phyloP scores from a whole-genome alignment of 1,284 basidiomycete species.

The Ceratobasidium theobromae region DNA sequence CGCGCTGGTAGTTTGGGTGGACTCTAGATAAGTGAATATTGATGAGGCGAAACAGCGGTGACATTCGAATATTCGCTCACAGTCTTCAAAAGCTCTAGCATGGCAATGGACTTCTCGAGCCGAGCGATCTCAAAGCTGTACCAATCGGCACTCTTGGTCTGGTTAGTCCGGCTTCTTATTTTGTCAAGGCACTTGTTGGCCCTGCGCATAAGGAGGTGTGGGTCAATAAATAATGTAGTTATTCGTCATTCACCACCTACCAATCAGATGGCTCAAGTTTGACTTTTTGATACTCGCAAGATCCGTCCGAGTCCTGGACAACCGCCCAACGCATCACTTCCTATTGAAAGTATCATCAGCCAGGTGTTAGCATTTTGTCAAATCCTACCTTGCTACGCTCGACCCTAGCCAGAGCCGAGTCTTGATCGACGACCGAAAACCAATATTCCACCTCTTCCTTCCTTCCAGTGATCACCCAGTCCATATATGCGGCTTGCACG shows the following conservation, averaged over 20 bases:
- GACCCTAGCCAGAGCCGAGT: neutral
- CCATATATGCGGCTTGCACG: slow-evolving; percentile 16
- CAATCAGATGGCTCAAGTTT: slow-evolving; percentile 5
- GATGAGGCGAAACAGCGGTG: neutral
- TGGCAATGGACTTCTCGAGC: neutral
- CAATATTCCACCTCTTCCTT: slow-evolving; percentile 11
- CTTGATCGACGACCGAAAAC: slow-evolving; percentile 7
- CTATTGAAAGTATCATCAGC: neutral
- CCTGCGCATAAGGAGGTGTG: neutral
- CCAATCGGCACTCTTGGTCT: neutral
- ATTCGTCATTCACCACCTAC: no score
- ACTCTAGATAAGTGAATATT: neutral
- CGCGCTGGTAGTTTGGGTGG: neutral
- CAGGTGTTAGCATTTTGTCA: neutral
- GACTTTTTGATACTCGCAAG: neutral
- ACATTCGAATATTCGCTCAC: neutral
- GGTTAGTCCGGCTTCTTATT: neutral
- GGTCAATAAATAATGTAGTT: neutral
- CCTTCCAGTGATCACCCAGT: neutral
- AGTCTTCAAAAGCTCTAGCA: neutral
- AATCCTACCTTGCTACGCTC: slow-evolving; percentile 3
- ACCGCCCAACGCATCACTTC: neutral
- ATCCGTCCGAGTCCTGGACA: neutral
- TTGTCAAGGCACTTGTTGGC: slow-evolving; percentile 4
- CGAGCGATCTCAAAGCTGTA: slow-evolving; percentile 1